phyloP scores from a whole-genome alignment of 805 yeast species.

The Candida pseudoglaebosa region DNA sequence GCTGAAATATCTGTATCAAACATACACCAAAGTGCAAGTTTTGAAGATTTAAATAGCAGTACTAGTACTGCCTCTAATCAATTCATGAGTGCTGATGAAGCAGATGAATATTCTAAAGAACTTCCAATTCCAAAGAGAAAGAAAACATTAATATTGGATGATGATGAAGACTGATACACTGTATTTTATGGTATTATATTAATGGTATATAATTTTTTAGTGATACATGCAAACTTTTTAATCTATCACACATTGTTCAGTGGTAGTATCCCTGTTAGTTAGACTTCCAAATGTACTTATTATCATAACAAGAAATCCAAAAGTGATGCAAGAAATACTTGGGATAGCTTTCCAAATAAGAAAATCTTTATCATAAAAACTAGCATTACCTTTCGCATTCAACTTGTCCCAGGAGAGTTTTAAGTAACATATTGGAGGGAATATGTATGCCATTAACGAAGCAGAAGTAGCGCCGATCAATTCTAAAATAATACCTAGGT shows the following conservation, averaged over 20 bases:
- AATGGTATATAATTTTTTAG: conserved; percentile 1
- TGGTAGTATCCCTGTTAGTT: conserved; percentile 23
- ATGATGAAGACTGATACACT: conserved; percentile 17
- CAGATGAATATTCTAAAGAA: neutral
- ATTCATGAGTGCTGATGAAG: conserved; percentile 4
- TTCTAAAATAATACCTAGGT: conserved; percentile 84
- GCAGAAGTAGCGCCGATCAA: conserved; percentile 93
- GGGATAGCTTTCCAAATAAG: conserved; percentile 47
- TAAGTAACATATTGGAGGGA: conserved; percentile 82
- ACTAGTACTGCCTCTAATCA: neutral
- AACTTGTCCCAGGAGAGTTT: conserved; percentile 50
- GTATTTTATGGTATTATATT: neutral
- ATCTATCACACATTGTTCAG: conserved; percentile 48
- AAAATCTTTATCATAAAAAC: conserved; percentile 20
- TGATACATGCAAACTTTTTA: conserved; percentile 8
- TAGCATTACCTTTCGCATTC: conserved; percentile 25
- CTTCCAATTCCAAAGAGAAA: conserved; percentile 4
- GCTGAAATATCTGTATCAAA: neutral
- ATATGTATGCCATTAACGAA: conserved; percentile 83
- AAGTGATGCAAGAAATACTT: conserved; percentile 54
- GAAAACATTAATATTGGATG: conserved; percentile 13
- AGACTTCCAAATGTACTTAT: conserved; percentile 61
- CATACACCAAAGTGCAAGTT: neutral
- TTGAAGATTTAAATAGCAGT: no score
- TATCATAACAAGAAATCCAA: conserved; percentile 76